These are phyloP conservation scores for Clavispora santaluciae DNA, from an alignment of 805 yeast genomes.

Conservation along the genomic window DNA sequence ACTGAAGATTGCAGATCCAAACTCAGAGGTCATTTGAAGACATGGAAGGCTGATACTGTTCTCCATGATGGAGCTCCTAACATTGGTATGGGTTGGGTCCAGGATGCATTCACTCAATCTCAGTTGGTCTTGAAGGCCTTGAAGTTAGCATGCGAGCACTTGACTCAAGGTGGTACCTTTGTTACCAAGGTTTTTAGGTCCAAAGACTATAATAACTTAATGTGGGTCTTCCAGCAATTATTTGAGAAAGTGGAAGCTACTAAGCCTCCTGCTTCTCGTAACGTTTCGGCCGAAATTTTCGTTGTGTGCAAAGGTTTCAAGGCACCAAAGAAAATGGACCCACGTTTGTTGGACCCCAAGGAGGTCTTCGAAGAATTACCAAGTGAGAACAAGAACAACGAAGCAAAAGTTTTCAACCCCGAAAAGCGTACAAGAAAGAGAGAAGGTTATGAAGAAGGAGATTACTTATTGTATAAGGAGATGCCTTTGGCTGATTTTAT, in stretches of 20 bases:
- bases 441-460: slow-evolving; percentile 97
- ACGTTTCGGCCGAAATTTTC: slow-evolving; percentile 97
- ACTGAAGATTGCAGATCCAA: slow-evolving; percentile 96
- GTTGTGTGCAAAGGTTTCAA: slow-evolving; percentile 95
- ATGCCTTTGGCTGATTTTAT: slow-evolving; percentile 78
- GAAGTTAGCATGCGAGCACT: slow-evolving; percentile 89
- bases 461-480: slow-evolving; percentile 64
- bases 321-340: slow-evolving; percentile 94
- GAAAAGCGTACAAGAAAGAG: slow-evolving; percentile 86
- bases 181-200: slow-evolving; percentile 97
- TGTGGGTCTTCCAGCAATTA: slow-evolving; percentile 96
- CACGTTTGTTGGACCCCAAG: slow-evolving; percentile 83
- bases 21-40: slow-evolving; percentile 91
- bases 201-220: slow-evolving; percentile 93
- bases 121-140: slow-evolving; percentile 92
- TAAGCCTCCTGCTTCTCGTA: slow-evolving; percentile 98
- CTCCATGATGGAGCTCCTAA: slow-evolving; percentile 99
- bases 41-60: slow-evolving; percentile 98
- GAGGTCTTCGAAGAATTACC: slow-evolving; percentile 92
- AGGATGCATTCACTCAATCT: slow-evolving; percentile 97
- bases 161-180: slow-evolving; percentile 88
- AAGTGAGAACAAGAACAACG: slow-evolving; percentile 61
- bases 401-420: slow-evolving; percentile 91
- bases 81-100: slow-evolving; percentile 99
- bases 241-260: slow-evolving; percentile 98